These are phyloP conservation scores for Acanthamoeba castellanii DNA, from an alignment of 208 protist species.

Conservation along the genomic window DNA sequence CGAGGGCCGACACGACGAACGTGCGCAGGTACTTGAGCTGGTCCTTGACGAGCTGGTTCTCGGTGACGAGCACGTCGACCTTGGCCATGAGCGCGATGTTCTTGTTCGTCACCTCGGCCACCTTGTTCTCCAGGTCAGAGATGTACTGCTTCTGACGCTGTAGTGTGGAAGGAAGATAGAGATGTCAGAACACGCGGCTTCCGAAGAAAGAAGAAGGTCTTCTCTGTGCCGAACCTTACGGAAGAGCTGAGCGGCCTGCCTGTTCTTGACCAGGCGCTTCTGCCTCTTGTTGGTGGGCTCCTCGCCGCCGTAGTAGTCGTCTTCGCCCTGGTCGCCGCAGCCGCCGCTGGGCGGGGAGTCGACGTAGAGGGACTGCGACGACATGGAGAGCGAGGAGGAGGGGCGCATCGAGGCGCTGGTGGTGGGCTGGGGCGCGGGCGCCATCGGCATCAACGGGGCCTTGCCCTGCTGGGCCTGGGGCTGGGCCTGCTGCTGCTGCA, in stretches of 20 bases:
- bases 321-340: neutral
- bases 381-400: neutral
- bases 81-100: slow-evolving; percentile 70
- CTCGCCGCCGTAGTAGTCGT: neutral
- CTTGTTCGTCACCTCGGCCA: slow-evolving; percentile 61
- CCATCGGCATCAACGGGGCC: neutral
- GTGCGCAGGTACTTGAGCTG: slow-evolving; percentile 70
- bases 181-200: neutral
- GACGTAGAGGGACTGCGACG: neutral
- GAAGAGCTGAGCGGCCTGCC: slow-evolving; percentile 72
- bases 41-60: slow-evolving; percentile 68
- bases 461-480: neutral
- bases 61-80: slow-evolving; percentile 63
- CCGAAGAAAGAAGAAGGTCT: neutral
- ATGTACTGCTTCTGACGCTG: slow-evolving; percentile 70
- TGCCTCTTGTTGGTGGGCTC: slow-evolving; percentile 51
- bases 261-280: slow-evolving; percentile 70
- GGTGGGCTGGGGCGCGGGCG: neutral
- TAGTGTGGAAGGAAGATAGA: neutral
- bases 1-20: slow-evolving; percentile 46
- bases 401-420: neutral
- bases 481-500: neutral
- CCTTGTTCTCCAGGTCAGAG: slow-evolving; percentile 56
- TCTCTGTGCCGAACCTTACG: slow-evolving; percentile 9
- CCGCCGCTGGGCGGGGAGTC: slow-evolving; percentile 16